Conservation (phyloP, 257 asterid genomes). For the Nicotiana obtusifolia region DNA sequence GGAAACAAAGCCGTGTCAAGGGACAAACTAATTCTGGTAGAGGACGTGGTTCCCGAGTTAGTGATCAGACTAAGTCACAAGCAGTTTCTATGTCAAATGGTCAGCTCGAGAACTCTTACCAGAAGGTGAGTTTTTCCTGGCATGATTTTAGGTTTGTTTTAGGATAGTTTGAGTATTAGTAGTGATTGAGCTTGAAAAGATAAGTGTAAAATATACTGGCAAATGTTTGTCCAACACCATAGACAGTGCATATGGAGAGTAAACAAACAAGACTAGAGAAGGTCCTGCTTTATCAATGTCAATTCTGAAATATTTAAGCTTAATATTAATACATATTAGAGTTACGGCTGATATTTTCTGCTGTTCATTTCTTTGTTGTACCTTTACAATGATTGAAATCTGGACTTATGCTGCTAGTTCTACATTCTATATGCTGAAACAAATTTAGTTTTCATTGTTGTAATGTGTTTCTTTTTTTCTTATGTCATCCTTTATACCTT, state of each 20-base stretch:
- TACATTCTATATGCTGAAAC: not conserved
- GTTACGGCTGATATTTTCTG: not conserved
- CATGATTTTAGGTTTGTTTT: not conserved
- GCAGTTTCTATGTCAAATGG: constrained; percentile 50
- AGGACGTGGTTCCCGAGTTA: constrained; percentile 70
- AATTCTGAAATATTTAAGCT: not conserved
- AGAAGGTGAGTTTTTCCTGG: constrained; percentile 40
- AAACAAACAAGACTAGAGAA: constrained; percentile 1
- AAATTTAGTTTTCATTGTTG: not conserved
- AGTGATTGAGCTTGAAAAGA: not conserved
- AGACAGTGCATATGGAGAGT: not conserved
- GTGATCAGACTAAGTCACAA: constrained; percentile 52
- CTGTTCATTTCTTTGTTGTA: not conserved
- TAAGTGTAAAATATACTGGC: not conserved
- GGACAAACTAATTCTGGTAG: constrained; percentile 62
- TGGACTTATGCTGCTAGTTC: not conserved
- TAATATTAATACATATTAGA: not conserved
- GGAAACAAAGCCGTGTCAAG: constrained; percentile 72
- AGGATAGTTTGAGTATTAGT: not conserved
- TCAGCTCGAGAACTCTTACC: constrained; percentile 46
- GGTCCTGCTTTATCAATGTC: not conserved
- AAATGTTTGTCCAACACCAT: not conserved
- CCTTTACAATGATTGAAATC: not conserved
- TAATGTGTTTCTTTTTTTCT: not conserved
- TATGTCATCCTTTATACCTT: not conserved